Conservation (phyloP, 768 basidiomycete species). For the Rhizopogon salebrosus region DNA sequence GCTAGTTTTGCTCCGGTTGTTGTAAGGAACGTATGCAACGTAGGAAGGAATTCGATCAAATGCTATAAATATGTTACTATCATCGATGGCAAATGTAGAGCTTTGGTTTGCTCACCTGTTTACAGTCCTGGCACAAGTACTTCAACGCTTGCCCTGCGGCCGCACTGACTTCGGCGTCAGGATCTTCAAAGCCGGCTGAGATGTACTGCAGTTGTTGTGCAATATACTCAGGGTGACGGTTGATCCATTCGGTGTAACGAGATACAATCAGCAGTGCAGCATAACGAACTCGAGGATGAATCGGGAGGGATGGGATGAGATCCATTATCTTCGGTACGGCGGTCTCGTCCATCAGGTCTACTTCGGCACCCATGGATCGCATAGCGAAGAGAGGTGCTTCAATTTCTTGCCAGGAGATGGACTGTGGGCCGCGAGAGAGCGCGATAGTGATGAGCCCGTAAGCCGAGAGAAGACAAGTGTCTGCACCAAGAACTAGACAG, state of each 20-base stretch:
- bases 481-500: constrained; percentile 87
- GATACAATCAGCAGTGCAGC: constrained; percentile 93
- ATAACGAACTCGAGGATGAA: constrained; percentile 89
- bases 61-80: constrained; percentile 45
- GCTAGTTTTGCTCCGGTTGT: constrained; percentile 73
- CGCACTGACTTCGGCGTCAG: constrained; percentile 77
- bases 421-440: constrained; percentile 52
- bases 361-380: constrained; percentile 95
- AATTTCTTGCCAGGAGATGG: constrained; percentile 88
- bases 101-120: constrained; percentile 45
- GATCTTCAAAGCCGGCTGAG: constrained; percentile 83
- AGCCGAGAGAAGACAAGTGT: constrained; percentile 74
- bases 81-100: not conserved
- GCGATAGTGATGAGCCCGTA: constrained; percentile 77
- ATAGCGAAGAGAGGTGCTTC: constrained; percentile 97
- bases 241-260: constrained; percentile 96
- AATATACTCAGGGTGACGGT: constrained; percentile 83
- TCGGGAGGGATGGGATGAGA: constrained; percentile 83
- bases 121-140: constrained; percentile 96
- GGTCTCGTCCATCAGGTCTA: constrained; percentile 75
- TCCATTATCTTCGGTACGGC: constrained; percentile 97
- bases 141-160: constrained; percentile 96
- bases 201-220: constrained; percentile 84
- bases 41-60: constrained; percentile 86
- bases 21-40: constrained; percentile 82